These are phyloP conservation scores for Ustilago trichophora DNA, from an alignment of 1,284 basidiomycete species.

Conservation along the genomic window DNA sequence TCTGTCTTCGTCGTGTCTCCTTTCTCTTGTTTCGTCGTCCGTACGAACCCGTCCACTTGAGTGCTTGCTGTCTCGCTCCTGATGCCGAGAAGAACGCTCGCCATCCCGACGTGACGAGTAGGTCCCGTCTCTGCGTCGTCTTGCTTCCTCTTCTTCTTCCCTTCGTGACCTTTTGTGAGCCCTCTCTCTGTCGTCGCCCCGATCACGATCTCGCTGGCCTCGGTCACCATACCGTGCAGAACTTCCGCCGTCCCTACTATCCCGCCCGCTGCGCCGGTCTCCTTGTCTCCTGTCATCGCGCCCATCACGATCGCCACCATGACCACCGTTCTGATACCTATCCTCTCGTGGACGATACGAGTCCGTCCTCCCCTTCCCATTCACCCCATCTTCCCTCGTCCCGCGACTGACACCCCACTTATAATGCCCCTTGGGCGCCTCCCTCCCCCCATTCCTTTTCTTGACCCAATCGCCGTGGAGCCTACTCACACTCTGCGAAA, in stretches of 20 bases:
- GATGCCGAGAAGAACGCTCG: background rate
- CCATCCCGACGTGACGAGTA: background rate
- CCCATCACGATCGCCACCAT: background rate
- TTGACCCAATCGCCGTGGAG: conserved; percentile 69
- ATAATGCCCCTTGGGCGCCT: conserved; percentile 55
- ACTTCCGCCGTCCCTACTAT: conserved; percentile 31
- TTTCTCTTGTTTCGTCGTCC: conserved; percentile 4
- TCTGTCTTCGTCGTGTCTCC: conserved; percentile 9
- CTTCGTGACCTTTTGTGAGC: conserved; percentile 14
- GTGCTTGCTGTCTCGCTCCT: conserved; percentile 5
- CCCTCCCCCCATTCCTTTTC: conserved; percentile 55
- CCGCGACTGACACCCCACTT: background rate
- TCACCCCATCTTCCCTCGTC: background rate
- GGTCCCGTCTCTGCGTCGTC: background rate
- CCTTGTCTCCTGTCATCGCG: conserved; percentile 9
- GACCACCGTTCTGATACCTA: background rate
- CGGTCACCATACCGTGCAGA: conserved; percentile 47
- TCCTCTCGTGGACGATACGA: conserved; percentile 12
- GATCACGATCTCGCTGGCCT: conserved; percentile 36
- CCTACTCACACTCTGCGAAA: conserved; percentile 78
- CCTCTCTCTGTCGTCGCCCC: conserved; percentile 3
- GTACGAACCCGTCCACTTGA: conserved; percentile 1
- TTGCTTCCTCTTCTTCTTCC: background rate
- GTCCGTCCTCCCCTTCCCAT: background rate
- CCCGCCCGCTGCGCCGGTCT: background rate